These are phyloP conservation scores for Blastomyces percursus DNA, from an alignment of 2,329 filamentous ascomycete species.

Conservation along the genomic window DNA sequence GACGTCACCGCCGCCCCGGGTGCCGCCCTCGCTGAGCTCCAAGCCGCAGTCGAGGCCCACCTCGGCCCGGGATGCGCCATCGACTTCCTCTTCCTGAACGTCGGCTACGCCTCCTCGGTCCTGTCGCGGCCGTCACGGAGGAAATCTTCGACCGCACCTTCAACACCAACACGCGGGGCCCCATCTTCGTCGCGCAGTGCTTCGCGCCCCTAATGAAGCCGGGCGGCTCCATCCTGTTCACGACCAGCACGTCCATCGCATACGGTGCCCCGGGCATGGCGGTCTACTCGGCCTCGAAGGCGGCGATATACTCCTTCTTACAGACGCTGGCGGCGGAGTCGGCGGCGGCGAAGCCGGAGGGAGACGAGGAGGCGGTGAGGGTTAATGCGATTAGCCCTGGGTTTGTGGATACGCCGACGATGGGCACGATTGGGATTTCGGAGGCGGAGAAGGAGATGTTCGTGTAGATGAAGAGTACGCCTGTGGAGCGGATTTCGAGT, in stretches of 20 bases:
- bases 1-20: slow-evolving; percentile 10
- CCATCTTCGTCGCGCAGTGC: slow-evolving; percentile 10
- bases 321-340: slow-evolving; percentile 12
- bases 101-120: slow-evolving; percentile 6
- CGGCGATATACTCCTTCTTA: slow-evolving; percentile 10
- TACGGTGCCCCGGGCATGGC: slow-evolving; percentile 10
- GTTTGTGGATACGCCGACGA: slow-evolving; percentile 11
- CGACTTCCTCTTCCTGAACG: slow-evolving; percentile 12
- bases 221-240: slow-evolving; percentile 12
- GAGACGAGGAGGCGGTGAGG: slow-evolving; percentile 7
- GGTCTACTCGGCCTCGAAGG: slow-evolving; percentile 13
- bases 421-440: slow-evolving; percentile 5
- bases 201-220: slow-evolving; percentile 7
- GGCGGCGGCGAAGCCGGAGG: neutral
- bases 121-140: slow-evolving; percentile 5
- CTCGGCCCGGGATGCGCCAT: slow-evolving; percentile 5
- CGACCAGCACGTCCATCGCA: slow-evolving; percentile 10
- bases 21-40: slow-evolving; percentile 1
- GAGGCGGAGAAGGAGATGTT: slow-evolving; percentile 4
- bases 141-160: slow-evolving; percentile 9
- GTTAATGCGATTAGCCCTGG: slow-evolving; percentile 12
- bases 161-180: slow-evolving; percentile 12
- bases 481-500: slow-evolving; percentile 9
- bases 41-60: slow-evolving; percentile 2
- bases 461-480: slow-evolving; percentile 3